phyloP scores from a whole-genome alignment of 306 rosid genomes.

The Citrullus amarus region DNA sequence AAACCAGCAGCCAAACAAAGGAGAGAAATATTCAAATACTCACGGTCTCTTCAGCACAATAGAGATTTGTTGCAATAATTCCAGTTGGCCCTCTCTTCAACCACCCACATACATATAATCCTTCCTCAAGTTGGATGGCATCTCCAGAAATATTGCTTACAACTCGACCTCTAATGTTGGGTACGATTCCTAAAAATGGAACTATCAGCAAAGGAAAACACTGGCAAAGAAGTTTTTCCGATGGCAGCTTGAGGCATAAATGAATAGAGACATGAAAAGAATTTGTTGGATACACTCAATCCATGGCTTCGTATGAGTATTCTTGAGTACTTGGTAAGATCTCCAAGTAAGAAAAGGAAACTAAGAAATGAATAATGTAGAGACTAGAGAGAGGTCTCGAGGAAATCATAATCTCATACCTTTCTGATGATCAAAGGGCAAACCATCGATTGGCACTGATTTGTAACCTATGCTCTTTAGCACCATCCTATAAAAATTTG shows the following conservation, averaged over 20 bases:
- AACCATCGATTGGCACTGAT: slow-evolving; percentile 71
- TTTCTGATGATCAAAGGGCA: slow-evolving; percentile 70
- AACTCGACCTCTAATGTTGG: slow-evolving; percentile 73
- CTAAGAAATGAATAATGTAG: not conserved
- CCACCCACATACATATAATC: slow-evolving; percentile 92
- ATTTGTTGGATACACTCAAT: not conserved
- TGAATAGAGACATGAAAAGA: not conserved
- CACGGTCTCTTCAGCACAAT: slow-evolving; percentile 90
- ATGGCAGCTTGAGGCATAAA: not conserved
- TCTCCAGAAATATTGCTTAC: slow-evolving; percentile 29
- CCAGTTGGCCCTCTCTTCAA: slow-evolving; percentile 99
- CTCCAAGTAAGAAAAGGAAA: not conserved
- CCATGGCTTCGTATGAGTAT: not conserved
- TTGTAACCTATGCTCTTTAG: slow-evolving; percentile 93
- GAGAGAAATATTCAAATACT: slow-evolving; percentile 7
- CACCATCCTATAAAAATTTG: slow-evolving; percentile 47
- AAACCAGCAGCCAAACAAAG: not conserved
- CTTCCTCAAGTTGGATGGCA: slow-evolving; percentile 40
- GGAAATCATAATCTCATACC: slow-evolving; percentile 29
- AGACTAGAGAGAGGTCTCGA: not conserved
- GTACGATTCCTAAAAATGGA: slow-evolving; percentile 59
- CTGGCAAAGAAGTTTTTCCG: not conserved
- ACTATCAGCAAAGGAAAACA: slow-evolving; percentile 4
- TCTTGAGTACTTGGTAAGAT: not conserved
- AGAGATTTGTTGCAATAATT: slow-evolving; percentile 76